Conservation (phyloP, 2,329 filamentous ascomycete species). For the Paecilomyces formosus region DNA sequence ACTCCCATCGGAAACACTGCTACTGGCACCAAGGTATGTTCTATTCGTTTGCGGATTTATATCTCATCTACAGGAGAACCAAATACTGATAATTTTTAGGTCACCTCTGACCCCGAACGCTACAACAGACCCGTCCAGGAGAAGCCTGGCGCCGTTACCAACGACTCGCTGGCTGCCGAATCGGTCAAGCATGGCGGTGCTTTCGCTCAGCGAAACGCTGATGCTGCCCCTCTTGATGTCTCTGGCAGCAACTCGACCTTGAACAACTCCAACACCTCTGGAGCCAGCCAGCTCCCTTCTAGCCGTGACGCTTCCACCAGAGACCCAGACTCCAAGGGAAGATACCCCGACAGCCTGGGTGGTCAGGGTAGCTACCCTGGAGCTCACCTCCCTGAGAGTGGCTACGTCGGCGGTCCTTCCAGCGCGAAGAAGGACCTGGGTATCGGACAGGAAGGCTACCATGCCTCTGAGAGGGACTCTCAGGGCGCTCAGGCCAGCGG, state of each 20-base stretch:
- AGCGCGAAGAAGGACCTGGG: conserved; percentile 23
- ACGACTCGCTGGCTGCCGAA: conserved; percentile 69
- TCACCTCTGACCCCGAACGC: conserved; percentile 42
- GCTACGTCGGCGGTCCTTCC: conserved; percentile 28
- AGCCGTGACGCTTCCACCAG: conserved; percentile 41
- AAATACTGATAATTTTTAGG: conserved; percentile 6
- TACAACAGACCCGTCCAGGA: conserved; percentile 51
- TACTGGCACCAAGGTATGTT: conserved; percentile 28
- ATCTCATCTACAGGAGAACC: not conserved
- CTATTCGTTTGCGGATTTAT: not conserved
- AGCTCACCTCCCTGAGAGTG: conserved; percentile 21
- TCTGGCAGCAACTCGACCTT: conserved; percentile 47
- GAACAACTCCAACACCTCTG: conserved; percentile 50
- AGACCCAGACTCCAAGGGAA: conserved; percentile 34
- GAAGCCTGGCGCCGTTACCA: conserved; percentile 54
- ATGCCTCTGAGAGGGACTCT: conserved; percentile 7
- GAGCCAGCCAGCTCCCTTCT: conserved; percentile 44
- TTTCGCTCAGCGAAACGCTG: conserved; percentile 52
- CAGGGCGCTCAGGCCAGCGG: conserved; percentile 12
- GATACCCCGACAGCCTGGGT: conserved; percentile 32
- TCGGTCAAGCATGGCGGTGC: conserved; percentile 54
- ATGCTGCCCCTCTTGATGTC: conserved; percentile 44
- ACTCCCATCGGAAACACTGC: conserved; percentile 22
- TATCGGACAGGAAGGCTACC: conserved; percentile 15
- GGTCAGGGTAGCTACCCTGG: conserved; percentile 33